phyloP scores from a whole-genome alignment of 108 stramenopile species.

The Seminavis robusta region DNA sequence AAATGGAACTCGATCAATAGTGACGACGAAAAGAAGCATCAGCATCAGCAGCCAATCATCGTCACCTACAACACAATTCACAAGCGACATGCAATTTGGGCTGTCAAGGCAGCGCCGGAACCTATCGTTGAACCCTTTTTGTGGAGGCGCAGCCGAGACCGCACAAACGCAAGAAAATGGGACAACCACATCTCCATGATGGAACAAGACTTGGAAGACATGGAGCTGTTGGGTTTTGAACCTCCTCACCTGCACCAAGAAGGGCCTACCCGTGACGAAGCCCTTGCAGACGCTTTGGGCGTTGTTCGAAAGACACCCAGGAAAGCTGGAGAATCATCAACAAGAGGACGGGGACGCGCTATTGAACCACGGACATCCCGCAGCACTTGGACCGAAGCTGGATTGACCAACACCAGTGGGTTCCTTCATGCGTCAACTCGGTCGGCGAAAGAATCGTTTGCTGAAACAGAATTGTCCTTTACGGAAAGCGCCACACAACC shows the following conservation, averaged over 20 bases:
- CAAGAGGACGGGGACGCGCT: neutral
- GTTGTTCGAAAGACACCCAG: constrained; percentile 28
- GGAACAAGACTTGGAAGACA: constrained; percentile 23
- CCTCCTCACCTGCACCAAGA: neutral
- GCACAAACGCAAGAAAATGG: constrained; percentile 21
- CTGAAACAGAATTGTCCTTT: neutral
- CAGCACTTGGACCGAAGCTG: too few species aligned
- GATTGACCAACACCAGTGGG: neutral
- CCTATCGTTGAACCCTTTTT: constrained; percentile 7
- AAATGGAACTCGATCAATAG: constrained; percentile 31
- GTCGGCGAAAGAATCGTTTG: neutral
- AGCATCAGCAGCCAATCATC: constrained; percentile 19
- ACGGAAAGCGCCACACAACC: neutral
- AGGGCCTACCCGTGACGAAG: constrained; percentile 24
- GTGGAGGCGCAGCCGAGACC: constrained; percentile 28
- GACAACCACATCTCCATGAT: constrained; percentile 18
- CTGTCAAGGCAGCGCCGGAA: constrained; percentile 28
- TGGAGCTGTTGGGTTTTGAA: constrained; percentile 5
- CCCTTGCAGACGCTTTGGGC: constrained; percentile 52
- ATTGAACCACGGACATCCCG: neutral
- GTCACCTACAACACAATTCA: constrained; percentile 44
- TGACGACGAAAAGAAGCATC: constrained; percentile 5
- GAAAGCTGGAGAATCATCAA: neutral
- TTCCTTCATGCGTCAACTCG: neutral
- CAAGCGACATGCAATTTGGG: constrained; percentile 53